Base-by-base conservation (phyloP, 352 stramenopile genomes). In the Pythium grandisporangium region DNA sequence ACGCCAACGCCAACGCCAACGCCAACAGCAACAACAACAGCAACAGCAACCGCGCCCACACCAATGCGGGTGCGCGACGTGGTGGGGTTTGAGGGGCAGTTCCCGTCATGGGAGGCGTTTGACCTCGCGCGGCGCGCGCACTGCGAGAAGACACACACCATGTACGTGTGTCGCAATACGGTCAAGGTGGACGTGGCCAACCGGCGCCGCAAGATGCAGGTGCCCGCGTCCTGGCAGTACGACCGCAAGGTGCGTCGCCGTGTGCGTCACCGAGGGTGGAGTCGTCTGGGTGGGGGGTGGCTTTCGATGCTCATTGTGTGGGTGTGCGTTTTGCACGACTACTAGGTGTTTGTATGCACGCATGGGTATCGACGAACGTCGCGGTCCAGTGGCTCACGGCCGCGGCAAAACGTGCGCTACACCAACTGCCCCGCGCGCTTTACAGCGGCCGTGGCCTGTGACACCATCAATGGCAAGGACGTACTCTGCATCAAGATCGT, bases 161-260 rank as follows among this genome's bases (percentile, higher is more conserved):
- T 86, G 60, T 86, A 86, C 55, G 73, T 86, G 40, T 86, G 73
- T 42, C 73, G 73, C 42, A 86, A 86, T 48, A 84, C 70, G 8
- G 70, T 86, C 35, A 80, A 84, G 41, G 73, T 86, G 36, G 66
- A 69, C 21, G 61, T 82, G 20, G 73, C 73, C 51, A 86, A 86
- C 57, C 73, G 74, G 42, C 73, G 73, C 25, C 70, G 73, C 46
- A 76, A 76, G 45, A 53, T 84, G 16, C 73, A 86, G 42, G 70
- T 86, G 17, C 73, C 73, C 8, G 55, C 66, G 16, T 42, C 26
- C 37, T 86, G 73, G 73, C 56, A 80, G 42, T 86, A 70, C 48
- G 73, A 86, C 53, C 67, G 73, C 41, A 86, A 86, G 57, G 66
- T 76, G 21, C 19, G 55, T 7, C 13, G 8, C 20, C 7, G 11